phyloP scores from a whole-genome alignment of 2,329 filamentous ascomycete species.

The Neoarthrinium moseri region DNA sequence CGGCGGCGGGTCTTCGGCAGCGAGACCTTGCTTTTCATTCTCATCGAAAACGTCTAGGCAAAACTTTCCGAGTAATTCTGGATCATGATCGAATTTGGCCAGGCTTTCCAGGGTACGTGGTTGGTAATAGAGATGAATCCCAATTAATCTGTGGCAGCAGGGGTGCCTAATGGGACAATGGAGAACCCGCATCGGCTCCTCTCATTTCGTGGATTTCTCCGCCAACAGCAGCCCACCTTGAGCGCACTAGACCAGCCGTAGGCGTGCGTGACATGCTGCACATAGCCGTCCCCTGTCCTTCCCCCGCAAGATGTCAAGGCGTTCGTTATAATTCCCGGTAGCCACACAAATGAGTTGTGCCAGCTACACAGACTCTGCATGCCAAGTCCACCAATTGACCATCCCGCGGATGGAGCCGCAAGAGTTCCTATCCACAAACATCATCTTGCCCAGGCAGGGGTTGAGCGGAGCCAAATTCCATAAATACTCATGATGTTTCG shows the following conservation, averaged over 20 bases:
- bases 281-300: neutral
- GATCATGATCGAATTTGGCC: too few relatives aligned
- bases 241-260: too few relatives aligned
- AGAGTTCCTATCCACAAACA: neutral
- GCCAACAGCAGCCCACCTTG: constrained; percentile 1
- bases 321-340: neutral
- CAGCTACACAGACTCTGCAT: neutral
- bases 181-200: neutral
- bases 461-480: neutral
- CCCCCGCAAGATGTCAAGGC: constrained; percentile 2
- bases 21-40: too few relatives aligned
- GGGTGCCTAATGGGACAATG: neutral
- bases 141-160: neutral
- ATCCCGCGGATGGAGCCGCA: constrained; percentile 1
- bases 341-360: neutral
- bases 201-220: constrained; percentile 4
- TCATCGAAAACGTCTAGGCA: too few relatives aligned
- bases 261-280: neutral
- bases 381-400: constrained; percentile 7
- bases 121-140: too few relatives aligned
- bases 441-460: neutral
- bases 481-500: constrained; percentile 5
- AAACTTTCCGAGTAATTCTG: too few relatives aligned
- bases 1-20: too few relatives aligned
- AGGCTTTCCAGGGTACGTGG: too few relatives aligned